Base-by-base conservation (phyloP, 2,329 filamentous ascomycete species). In the Peltaster fructicola region DNA sequence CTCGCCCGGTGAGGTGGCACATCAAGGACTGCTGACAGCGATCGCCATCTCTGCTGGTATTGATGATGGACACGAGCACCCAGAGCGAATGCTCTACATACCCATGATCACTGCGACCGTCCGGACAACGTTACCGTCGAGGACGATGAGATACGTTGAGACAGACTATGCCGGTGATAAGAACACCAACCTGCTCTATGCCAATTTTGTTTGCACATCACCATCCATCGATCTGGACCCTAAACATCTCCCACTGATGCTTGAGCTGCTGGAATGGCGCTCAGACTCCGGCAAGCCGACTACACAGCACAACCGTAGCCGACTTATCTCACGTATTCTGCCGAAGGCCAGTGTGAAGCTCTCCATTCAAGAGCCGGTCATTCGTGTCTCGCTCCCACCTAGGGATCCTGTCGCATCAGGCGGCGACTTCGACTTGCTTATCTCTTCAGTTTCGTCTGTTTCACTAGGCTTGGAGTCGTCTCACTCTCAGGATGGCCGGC, bases 51-150 rank as follows among this genome's bases (percentile, higher is more conserved):
- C 85, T 0, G 64, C 95, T 29, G 88, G 82, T 18, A 62, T 98
- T 17, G 84, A 93, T 42, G 82, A 93, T 46, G 80, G 81, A n/a
- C 69, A 74, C 14, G 78, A 76, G 6, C 77, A 78, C 39, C 75
- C 80, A 1, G 81, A 93, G 46, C 73, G 85, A 26, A 65, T 98
- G 30, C 55, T 92, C 12, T 98, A 98, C 47, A 68, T 98, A 20
- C 88, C 88, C 1, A 95, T 98, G 88, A 79, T 85, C 11, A 98
- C 88, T 2, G 92, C 84, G 3, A 98, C 74, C 0, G 70, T 95
- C 31, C 81, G 85, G 48, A 95, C 88, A 0, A 98, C 90, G 0
- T 56, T 95, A 6, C 85, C 85, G 5, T 90, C 88, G 8, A 93
- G 95, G 51, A 91, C 84, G 0, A 73, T 98, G 7, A 77, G 85